phyloP scores from a whole-genome alignment of 108 stramenopile genomes.

The Bacterosira constricta region DNA sequence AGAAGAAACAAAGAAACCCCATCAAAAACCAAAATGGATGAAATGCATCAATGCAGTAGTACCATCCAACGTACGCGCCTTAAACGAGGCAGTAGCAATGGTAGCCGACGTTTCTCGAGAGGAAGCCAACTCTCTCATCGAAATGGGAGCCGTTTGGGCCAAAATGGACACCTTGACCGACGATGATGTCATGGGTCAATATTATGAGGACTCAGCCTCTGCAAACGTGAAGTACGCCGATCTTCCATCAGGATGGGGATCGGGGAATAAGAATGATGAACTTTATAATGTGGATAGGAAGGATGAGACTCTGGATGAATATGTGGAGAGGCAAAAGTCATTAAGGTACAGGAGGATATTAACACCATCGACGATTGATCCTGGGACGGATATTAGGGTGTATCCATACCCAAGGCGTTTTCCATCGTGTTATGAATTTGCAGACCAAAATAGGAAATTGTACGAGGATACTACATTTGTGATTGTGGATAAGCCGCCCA shows the following conservation, averaged over 20 bases:
- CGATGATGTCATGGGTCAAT: slow-evolving; percentile 75
- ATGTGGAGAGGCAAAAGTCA: slow-evolving; percentile 66
- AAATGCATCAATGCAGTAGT: slow-evolving; percentile 76
- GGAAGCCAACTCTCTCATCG: slow-evolving; percentile 75
- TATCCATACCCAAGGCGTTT: slow-evolving; percentile 85
- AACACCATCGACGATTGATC: slow-evolving; percentile 60
- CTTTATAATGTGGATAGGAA: slow-evolving; percentile 25
- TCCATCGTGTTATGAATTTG: slow-evolving; percentile 75
- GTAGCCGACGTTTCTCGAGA: slow-evolving; percentile 61
- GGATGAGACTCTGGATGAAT: slow-evolving; percentile 62
- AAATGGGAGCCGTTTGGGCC: slow-evolving; percentile 89
- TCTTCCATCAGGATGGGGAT: slow-evolving; percentile 61
- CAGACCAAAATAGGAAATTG: slow-evolving; percentile 49
- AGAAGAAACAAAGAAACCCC: not conserved
- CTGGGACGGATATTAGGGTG: slow-evolving; percentile 82
- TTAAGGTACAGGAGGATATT: slow-evolving; percentile 78
- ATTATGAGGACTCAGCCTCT: slow-evolving; percentile 37
- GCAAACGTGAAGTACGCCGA: slow-evolving; percentile 35
- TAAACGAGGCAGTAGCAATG: slow-evolving; percentile 79
- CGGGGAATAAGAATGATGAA: slow-evolving; percentile 29
- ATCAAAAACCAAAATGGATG: slow-evolving; percentile 28
- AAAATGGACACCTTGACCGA: slow-evolving; percentile 74
- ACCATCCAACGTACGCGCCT: slow-evolving; percentile 53
- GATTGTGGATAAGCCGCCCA: slow-evolving; percentile 90
- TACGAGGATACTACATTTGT: slow-evolving; percentile 91